Evolutionary conservation across 345 rosid genomes (phyloP), one percentile per base, ranked within the genome.

Genomic region (Aegle marmelos): DNA sequence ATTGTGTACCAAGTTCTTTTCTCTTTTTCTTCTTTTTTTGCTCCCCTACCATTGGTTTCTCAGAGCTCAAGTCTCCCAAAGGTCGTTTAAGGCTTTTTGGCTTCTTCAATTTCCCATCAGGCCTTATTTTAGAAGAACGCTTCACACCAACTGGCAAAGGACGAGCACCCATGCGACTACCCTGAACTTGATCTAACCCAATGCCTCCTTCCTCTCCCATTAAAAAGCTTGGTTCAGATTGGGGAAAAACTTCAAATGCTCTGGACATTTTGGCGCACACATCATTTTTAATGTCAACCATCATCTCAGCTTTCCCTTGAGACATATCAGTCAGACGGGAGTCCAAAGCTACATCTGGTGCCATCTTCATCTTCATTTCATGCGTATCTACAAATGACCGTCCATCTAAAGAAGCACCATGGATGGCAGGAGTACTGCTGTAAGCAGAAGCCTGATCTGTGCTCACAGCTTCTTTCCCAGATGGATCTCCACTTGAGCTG

Each of bases 1-100:
- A 36, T 82, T 80, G 89, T 28, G 78, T 39, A 62, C 77, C 83
- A 27, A 73, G 50, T 77, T 85, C 91, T 80, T 85, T 89, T 86
- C 89, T 91, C 88, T 88, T 95, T 76, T 87, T 93, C 89, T 89
- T 94, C 86, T 86, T 87, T 87, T 87, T 92, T 77, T 80, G 87
- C 82, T 76, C 87, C 73, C 68, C 84, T 33, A 36, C 71, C 63
- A 77, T 27, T 82, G 89, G 60, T 63, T 82, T 80, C 64, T 83
- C 92, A 7, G 84, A 60, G 74, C 86, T 71, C 79, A 82, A 28
- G 65, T 85, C 90, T 16, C 81, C 87, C 21, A 82, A 61, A 34
- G 86, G 85, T 66, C 85, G 92, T 87, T 91, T 91, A 57, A 62
- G 53, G 68, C 60, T 88, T 79, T 91, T 89, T 76, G 72, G 80